Percentiles rank a stretch among this genome's conserved stretches.
Evolutionary conservation across 768 basidiomycete species (phyloP).

Genomic region (Kwoniella sp.): DNA sequence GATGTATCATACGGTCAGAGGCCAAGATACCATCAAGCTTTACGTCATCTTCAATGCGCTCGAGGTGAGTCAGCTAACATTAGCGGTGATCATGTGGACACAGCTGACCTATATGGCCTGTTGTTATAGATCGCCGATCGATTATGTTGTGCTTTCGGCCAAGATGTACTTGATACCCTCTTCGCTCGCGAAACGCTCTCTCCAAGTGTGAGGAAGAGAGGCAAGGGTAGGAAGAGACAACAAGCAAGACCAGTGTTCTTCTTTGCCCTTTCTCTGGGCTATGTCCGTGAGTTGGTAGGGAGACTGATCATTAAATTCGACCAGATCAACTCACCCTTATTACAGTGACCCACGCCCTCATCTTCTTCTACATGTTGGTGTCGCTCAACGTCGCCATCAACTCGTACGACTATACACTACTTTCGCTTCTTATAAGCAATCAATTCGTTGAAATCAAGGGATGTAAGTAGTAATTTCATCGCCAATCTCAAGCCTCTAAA

Average conservation of each 20-base stretch:
- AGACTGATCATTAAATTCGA: not conserved
- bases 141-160: conserved; percentile 92
- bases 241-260: conserved; percentile 77
- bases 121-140: conserved; percentile 81
- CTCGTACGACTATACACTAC: conserved; percentile 91
- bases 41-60: conserved; percentile 99
- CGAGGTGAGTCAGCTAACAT: conserved; percentile 66
- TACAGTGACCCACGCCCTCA: conserved; percentile 81
- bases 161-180: conserved; percentile 93
- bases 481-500: not conserved
- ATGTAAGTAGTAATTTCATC: conserved; percentile 57
- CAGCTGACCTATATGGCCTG: not conserved
- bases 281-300: conserved; percentile 66
- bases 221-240: conserved; percentile 56
- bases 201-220: conserved; percentile 60
- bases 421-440: conserved; percentile 92
- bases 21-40: conserved; percentile 96
- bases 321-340: not conserved
- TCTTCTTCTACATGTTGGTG: conserved; percentile 93
- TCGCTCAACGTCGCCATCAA: conserved; percentile 96
- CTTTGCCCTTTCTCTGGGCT: conserved; percentile 77
- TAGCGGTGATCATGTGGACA: not conserved
- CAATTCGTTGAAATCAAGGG: conserved; percentile 99
- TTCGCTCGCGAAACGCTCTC: conserved; percentile 88
- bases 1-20: conserved; percentile 96